These are phyloP conservation scores for Aschersonia sp. DNA, from an alignment of 2,329 filamentous ascomycete genomes.

Conservation along the genomic window DNA sequence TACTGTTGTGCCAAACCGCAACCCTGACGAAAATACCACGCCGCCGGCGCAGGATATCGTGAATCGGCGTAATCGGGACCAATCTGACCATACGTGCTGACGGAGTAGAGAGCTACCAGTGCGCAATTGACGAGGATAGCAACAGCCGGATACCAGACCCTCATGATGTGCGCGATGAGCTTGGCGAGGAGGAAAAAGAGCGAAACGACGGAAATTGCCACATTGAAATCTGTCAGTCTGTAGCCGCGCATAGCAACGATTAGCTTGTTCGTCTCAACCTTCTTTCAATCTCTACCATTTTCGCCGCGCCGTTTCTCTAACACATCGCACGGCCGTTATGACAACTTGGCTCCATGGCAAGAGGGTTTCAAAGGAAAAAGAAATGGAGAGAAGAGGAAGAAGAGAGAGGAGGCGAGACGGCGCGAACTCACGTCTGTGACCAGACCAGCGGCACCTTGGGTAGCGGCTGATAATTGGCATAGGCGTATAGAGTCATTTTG, in stretches of 20 bases:
- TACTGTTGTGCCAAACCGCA: constrained; percentile 46
- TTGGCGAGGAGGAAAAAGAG: constrained; percentile 65
- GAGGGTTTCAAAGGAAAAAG: too few relatives aligned
- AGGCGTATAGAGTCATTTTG: constrained; percentile 52
- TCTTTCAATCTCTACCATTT: background rate
- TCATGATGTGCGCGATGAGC: constrained; percentile 54
- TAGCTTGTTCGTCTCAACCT: background rate
- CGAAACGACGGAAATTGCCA: constrained; percentile 60
- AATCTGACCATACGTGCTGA: constrained; percentile 56
- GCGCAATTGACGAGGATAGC: constrained; percentile 41
- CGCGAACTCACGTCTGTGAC: constrained; percentile 49
- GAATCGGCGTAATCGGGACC: constrained; percentile 59
- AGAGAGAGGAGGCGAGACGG: background rate
- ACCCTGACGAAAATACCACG: constrained; percentile 63
- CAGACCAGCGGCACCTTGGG: constrained; percentile 54
- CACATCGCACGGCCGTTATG: background rate
- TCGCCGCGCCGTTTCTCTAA: background rate
- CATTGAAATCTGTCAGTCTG: constrained; percentile 62
- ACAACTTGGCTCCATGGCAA: too few relatives aligned
- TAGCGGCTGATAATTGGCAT: constrained; percentile 53
- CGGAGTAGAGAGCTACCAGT: constrained; percentile 46
- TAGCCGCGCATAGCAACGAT: background rate
- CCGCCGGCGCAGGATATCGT: constrained; percentile 41
- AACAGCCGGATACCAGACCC: constrained; percentile 53
- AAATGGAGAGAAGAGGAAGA: background rate